These are phyloP conservation scores for Begonia fuchsioides DNA, from an alignment of 306 rosid species.

Conservation along the genomic window DNA sequence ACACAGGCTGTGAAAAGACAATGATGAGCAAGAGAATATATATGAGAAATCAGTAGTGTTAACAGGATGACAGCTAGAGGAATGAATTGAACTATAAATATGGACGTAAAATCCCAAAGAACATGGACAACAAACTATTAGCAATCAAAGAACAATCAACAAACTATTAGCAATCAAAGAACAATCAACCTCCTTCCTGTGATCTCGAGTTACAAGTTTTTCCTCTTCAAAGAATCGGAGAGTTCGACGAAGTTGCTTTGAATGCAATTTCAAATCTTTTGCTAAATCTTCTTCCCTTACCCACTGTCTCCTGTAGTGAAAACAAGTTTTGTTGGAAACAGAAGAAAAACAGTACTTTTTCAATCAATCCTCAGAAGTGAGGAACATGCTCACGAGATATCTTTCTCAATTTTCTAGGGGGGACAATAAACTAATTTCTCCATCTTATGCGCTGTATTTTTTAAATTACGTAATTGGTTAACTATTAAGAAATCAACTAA, in stretches of 20 bases:
- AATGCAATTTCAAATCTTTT: conserved; percentile 82
- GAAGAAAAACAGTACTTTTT: not conserved
- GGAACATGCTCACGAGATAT: too few species aligned
- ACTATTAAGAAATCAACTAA: too few species aligned
- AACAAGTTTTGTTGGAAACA: conserved; percentile 1
- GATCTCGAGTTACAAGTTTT: conserved; percentile 78
- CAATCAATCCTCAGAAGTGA: too few species aligned
- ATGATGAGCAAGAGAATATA: too few species aligned
- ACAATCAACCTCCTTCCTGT: conserved; percentile 65
- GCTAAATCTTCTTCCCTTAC: conserved; percentile 95
- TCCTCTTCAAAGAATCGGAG: conserved; percentile 84
- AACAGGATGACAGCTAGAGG: not conserved
- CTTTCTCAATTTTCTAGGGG: too few species aligned
- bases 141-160: too few species aligned
- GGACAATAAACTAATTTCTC: too few species aligned
- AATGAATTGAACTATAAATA: not conserved
- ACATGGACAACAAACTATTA: conserved; percentile 5
- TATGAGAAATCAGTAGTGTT: too few species aligned
- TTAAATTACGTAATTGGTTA: too few species aligned
- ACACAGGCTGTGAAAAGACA: too few species aligned
- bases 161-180: not conserved
- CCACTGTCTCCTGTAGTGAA: conserved; percentile 69
- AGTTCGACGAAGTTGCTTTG: conserved; percentile 83
- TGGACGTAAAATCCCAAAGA: conserved; percentile 3
- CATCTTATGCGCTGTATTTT: too few species aligned